Conservation (phyloP, 2,329 filamentous ascomycete species). For the Venturia carpophila region DNA sequence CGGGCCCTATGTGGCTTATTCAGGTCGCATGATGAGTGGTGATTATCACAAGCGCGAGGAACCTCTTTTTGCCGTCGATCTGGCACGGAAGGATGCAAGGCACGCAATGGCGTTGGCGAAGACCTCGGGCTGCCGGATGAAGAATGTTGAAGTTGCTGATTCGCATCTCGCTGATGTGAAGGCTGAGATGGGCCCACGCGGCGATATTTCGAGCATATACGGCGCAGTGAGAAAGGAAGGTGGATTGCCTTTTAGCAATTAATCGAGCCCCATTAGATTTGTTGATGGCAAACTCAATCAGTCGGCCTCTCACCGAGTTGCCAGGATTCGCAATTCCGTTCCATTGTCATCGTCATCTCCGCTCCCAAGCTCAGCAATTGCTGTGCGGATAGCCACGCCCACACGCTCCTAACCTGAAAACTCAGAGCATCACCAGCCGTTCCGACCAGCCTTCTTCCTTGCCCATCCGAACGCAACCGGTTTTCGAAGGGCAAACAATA, state of each 20-base stretch:
- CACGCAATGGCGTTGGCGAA: constrained; percentile 65
- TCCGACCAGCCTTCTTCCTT: neutral
- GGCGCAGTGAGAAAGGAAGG: constrained; percentile 67
- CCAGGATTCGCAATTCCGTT: neutral
- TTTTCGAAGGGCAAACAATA: neutral
- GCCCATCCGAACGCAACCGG: neutral
- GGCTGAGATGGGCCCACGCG: constrained; percentile 58
- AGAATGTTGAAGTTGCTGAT: constrained; percentile 59
- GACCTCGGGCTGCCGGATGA: constrained; percentile 53
- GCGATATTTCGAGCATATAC: constrained; percentile 78
- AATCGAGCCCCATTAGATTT: neutral
- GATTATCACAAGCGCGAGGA: constrained; percentile 69
- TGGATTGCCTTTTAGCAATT: constrained; percentile 66
- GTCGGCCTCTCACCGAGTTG: neutral
- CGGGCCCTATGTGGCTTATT: constrained; percentile 67
- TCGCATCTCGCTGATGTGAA: constrained; percentile 62
- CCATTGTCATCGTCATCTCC: neutral
- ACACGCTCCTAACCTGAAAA: neutral
- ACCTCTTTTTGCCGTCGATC: constrained; percentile 74
- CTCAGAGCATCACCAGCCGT: neutral
- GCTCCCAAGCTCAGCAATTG: neutral
- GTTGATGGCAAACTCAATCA: neutral
- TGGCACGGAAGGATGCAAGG: constrained; percentile 73
- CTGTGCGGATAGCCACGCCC: neutral
- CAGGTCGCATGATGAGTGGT: constrained; percentile 62